These are phyloP conservation scores for Lentinus brumalis DNA, from an alignment of 768 basidiomycete species.

Conservation along the genomic window DNA sequence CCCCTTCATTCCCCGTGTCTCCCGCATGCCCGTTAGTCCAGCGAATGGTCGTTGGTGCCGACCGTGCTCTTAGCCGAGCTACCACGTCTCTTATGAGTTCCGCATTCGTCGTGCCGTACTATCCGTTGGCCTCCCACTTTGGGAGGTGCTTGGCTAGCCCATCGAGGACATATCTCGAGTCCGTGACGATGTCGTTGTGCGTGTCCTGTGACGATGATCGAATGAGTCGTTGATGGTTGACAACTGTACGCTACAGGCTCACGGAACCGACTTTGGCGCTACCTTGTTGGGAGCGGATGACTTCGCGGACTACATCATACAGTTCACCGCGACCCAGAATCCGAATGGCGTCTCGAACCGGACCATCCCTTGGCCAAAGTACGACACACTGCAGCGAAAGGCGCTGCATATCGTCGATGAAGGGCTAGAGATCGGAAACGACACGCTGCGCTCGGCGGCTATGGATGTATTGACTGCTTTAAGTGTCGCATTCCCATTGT, in stretches of 20 bases:
- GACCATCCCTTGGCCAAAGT: constrained; percentile 23
- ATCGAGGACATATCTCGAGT: too few species aligned
- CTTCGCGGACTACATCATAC: constrained; percentile 23
- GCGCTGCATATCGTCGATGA: constrained; percentile 24
- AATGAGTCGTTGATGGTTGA: too few species aligned
- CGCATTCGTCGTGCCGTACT: too few species aligned
- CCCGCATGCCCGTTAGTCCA: too few species aligned
- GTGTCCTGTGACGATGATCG: too few species aligned
- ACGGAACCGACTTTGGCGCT: not conserved
- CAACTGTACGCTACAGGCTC: not conserved
- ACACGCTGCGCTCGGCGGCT: not conserved
- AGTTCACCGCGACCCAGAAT: constrained; percentile 26
- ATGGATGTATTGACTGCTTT: not conserved
- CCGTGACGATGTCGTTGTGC: too few species aligned
- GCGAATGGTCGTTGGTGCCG: too few species aligned
- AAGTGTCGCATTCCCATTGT: not conserved
- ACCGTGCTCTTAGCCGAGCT: too few species aligned
- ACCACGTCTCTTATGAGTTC: too few species aligned
- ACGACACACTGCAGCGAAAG: not conserved
- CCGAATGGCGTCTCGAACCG: constrained; percentile 20
- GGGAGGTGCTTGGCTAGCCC: too few species aligned
- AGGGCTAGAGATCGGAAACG: not conserved
- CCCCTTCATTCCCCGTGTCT: too few species aligned
- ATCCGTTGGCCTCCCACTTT: too few species aligned
- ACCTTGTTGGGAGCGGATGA: not conserved